Evolutionary conservation across 2,329 filamentous ascomycete species (phyloP), one percentile per base, ranked within the genome.

Genomic region (Teratosphaeria zuluensis): DNA sequence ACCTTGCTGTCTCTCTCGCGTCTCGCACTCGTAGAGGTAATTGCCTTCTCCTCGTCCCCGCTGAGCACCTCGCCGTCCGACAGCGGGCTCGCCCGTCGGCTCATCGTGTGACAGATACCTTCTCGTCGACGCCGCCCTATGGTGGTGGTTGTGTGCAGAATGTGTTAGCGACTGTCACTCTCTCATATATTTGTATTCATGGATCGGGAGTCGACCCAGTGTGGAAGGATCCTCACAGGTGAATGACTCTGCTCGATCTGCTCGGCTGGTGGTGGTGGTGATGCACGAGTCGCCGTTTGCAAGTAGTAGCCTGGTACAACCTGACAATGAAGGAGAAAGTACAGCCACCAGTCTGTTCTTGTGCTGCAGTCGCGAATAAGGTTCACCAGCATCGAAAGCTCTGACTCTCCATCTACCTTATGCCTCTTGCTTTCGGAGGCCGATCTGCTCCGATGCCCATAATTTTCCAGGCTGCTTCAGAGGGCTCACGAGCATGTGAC

Each of bases 51-150:
- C 77, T 84, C 81, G 80, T 80, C 81, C 76, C 81, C 81, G 77
- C 83, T 83, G 64, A 61, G 62, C 75, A 92, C 90, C 80, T 95
- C 90, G 77, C 90, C 90, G 77, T 95, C 89, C 76, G 88, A 90
- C 78, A 86, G 90, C 67, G 88, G 89, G 77, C 86, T 90, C 68
- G 81, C 79, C 63, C 72, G 63, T 60, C 77, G 63, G 62, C 76
- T 75, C 76, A 75, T 75, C 63, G 62, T 70, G 65, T 61, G 42
- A 48, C 30, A 51, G 31, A n/a, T 33, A 55, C 62, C 63, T 2
- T 28, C 24, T 28, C 24, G 62, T 61, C 61, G 59, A 56, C 42
- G 63, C 65, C 65, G 65, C 64, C 62, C 62, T 59, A 57, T 53
- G 48, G 48, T 55, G 59, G 57, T 63, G 64, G 52, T 60, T 57